Conservation (phyloP, 352 stramenopile species). For the Phytophthora colocasiae region DNA sequence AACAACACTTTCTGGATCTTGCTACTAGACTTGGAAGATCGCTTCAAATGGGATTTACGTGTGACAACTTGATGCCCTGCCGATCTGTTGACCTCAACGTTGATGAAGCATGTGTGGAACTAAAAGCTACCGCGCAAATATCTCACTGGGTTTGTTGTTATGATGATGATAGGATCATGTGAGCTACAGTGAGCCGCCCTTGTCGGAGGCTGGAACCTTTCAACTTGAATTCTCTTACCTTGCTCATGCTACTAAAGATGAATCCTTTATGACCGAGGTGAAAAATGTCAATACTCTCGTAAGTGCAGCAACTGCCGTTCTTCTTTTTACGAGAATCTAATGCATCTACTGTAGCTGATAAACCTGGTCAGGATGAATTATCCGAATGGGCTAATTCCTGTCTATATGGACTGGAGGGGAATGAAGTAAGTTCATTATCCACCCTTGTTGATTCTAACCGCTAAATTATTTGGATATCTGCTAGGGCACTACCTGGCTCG, state of each 20-base stretch:
- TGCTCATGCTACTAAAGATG: conserved; percentile 40
- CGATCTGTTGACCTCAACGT: conserved; percentile 46
- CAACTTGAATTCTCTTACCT: conserved; percentile 78
- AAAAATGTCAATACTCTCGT: conserved; percentile 55
- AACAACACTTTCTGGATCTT: conserved; percentile 55
- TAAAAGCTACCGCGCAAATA: not conserved
- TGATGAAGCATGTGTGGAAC: conserved; percentile 2
- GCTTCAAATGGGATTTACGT: conserved; percentile 48
- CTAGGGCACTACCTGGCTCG: conserved; percentile 11
- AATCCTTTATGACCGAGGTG: conserved; percentile 43
- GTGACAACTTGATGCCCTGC: conserved; percentile 43
- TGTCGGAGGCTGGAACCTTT: conserved; percentile 64
- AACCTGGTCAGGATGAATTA: conserved; percentile 38
- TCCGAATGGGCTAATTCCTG: conserved; percentile 55
- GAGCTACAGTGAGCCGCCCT: conserved; percentile 28
- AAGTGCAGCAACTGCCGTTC: conserved; percentile 4
- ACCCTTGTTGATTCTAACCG: not conserved
- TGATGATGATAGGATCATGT: conserved; percentile 11
- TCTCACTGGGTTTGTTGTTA: conserved; percentile 9
- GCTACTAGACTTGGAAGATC: conserved; percentile 43
- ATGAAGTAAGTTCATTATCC: conserved; percentile 25
- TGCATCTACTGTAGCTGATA: conserved; percentile 27
- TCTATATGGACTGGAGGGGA: conserved; percentile 42
- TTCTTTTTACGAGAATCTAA: too few relatives aligned
- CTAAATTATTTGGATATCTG: not conserved